Evolutionary conservation across 768 basidiomycete genomes (phyloP).

Genomic region (Holtermannia corniformis): DNA sequence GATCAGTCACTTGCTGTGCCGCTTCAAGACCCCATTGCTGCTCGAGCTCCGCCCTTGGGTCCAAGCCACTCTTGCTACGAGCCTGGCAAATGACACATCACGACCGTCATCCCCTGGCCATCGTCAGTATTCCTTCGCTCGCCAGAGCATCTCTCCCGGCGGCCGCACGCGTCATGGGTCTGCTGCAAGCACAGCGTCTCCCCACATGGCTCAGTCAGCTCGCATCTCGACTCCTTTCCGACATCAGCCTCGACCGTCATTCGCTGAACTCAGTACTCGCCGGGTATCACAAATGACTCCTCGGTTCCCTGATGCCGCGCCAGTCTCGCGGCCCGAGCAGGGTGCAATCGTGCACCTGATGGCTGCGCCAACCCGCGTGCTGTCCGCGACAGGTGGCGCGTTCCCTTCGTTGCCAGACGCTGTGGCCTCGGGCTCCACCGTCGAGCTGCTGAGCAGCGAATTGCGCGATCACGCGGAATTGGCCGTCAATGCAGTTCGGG

Average conservation of each 20-base stretch:
- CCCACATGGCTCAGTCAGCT: too few relatives aligned
- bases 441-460: too few relatives aligned
- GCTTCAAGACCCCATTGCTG: neutral
- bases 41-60: neutral
- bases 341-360: slow-evolving; percentile 31
- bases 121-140: too few relatives aligned
- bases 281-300: slow-evolving; percentile 13
- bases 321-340: slow-evolving; percentile 3
- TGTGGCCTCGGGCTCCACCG: too few relatives aligned
- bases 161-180: too few relatives aligned
- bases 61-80: neutral
- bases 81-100: too few relatives aligned
- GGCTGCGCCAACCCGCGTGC: slow-evolving; percentile 11
- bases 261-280: slow-evolving; percentile 21
- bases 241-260: slow-evolving; percentile 15
- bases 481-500: too few relatives aligned
- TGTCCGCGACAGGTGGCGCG: slow-evolving; percentile 3
- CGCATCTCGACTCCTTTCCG: neutral
- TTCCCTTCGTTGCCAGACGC: slow-evolving; percentile 6
- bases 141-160: too few relatives aligned
- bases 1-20: neutral
- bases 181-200: too few relatives aligned
- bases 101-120: too few relatives aligned
- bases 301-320: slow-evolving; percentile 27
- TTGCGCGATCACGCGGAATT: too few relatives aligned